Evolutionary conservation across 495 filamentous ascomycete species (phyloP).

Genomic region (Tuber borchii): DNA sequence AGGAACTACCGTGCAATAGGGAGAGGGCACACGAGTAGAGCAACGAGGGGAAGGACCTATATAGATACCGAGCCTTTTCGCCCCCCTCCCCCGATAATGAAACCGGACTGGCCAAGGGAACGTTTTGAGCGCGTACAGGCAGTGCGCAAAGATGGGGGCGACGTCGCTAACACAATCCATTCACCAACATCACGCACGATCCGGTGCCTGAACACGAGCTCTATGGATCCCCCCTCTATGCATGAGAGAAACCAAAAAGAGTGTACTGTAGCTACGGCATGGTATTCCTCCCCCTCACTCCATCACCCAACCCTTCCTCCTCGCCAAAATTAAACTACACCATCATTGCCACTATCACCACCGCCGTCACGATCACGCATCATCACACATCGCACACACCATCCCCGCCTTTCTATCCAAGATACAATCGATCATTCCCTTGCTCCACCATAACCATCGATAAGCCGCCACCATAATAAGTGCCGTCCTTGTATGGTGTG

Average conservation of each 20-base stretch:
- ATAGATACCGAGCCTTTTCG: slow-evolving; percentile 27
- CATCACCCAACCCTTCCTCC: not conserved
- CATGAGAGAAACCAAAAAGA: not conserved
- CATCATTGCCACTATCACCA: not conserved
- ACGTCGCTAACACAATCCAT: slow-evolving; percentile 25
- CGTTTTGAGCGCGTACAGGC: slow-evolving; percentile 21
- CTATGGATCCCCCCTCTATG: not conserved
- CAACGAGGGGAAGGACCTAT: slow-evolving; percentile 22
- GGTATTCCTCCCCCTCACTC: not conserved
- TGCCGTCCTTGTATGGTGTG: not conserved
- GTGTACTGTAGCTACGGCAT: not conserved
- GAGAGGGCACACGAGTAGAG: slow-evolving; percentile 10
- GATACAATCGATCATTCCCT: not conserved
- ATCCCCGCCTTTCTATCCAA: not conserved
- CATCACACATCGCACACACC: no score
- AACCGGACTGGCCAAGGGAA: slow-evolving; percentile 15
- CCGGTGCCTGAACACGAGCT: not conserved
- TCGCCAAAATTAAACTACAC: not conserved
- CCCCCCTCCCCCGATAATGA: slow-evolving; percentile 23
- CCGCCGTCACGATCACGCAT: not conserved
- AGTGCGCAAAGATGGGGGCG: slow-evolving; percentile 22
- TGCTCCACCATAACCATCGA: not conserved
- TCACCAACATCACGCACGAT: slow-evolving; percentile 3
- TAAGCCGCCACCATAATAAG: not conserved
- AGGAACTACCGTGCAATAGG: not conserved